Evolutionary conservation across 1,284 basidiomycete species (phyloP), one percentile per base, ranked within the genome.

Genomic region (Psilocybe mexicana): DNA sequence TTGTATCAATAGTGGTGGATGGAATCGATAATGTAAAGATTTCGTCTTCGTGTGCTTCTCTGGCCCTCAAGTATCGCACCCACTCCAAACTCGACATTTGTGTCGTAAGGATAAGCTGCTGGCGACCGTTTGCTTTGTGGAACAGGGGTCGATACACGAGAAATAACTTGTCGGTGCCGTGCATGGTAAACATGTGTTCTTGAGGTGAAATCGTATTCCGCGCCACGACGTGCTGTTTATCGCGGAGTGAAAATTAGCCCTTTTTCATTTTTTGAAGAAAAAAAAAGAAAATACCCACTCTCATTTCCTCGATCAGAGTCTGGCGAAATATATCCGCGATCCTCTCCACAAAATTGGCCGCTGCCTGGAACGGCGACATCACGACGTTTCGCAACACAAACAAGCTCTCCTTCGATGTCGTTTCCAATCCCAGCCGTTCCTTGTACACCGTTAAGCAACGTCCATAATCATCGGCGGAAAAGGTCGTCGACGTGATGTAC

Each of bases 291-390:
- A 6, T 50, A 52, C 61, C 38, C 50, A 70, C 67, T 60, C 65
- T 53, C 49, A 67, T 65, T 58, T 78, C 74, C 44, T 79, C 71
- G 53, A 74, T 65, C 3, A 74, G 61, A 6, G 72, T 68, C 28
- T 69, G 54, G 56, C 70, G 61, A 61, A 81, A 75, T 3, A 63
- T 64, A 26, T 74, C 63, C 2, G 72, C 71, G 24, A 81, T 61
- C 25, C 69, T 59, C 23, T 65, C 46, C 2, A 70, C 65, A 52
- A 79, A 76, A 52, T 74, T 69, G 3, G 59, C 65, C 0, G 65
- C 66, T 0, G 73, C 71, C n/a, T 70, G 69, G 65, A 76, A 81
- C 1, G 78, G 78, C 1, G 75, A 76, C 76, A 78, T 79, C 25
- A 71, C 69, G n/a, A 77, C 76, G 53, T 76, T 79, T 28, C 67